Base-by-base conservation (phyloP, 345 rosid genomes). In the Syzygium grande region DNA sequence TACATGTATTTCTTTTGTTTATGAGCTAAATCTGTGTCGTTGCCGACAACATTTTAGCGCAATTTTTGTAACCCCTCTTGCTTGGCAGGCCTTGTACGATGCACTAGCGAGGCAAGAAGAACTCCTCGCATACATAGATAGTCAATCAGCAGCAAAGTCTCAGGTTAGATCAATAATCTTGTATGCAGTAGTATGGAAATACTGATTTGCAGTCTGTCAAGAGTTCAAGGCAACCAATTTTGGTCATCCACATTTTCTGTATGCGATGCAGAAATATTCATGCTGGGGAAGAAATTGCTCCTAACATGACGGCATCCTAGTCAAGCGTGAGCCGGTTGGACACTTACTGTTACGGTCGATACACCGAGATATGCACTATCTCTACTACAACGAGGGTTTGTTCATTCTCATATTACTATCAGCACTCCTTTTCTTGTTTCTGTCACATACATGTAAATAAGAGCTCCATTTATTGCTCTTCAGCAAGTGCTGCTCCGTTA, bases 81-180 rank as follows among this genome's bases (percentile, higher is more conserved):
- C 43, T 84, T 41, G 78, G 88, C 92, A 97, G 99, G 96, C 97
- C 79, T 92, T 97, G 59, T 92, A 95, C 90, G 98, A 96, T 87
- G 98, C 98, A 55, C 92, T 93, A 78, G 90, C 95, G 89, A 96
- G 92, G 90, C 98, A 96, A 91, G 99, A 97, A 90, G 99, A 97
- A 84, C 92, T 95, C 85, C 93, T 97, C 58, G 99, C 98, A 13
- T 96, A 95, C 92, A 90, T 97, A 63, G 96, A 95, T 89, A 85
- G 93, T 52, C 94, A 94, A 91, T 91, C 89, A 85, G 92, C 90
- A 56, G 96, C 92, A 61, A 97, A 93, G 86, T 87, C 65, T 85
- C 93, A 83, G 96, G 99, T 95, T 73, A 73, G 80, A 73, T 38
- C 80, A 73, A 41, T 73, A 34, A 38, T 73, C 21, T 41, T 73